Evolutionary conservation across 2,329 filamentous ascomycete species (phyloP).

Genomic region (Fusarium udum): DNA sequence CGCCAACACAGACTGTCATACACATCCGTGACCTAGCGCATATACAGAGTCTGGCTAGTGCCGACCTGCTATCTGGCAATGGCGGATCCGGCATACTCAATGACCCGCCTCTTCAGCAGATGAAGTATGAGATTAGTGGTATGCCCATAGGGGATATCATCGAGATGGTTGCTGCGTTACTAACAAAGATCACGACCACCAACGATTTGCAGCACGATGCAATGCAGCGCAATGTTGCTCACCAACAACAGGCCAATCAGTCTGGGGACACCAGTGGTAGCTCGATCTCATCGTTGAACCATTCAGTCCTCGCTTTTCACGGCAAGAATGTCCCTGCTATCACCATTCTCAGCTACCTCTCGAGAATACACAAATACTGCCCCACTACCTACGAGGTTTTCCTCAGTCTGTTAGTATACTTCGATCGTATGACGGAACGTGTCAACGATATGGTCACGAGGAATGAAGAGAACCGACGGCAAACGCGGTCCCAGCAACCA

Average conservation of each 20-base stretch:
- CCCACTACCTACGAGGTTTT: constrained; percentile 99
- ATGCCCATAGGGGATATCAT: constrained; percentile 99
- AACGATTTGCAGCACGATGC: constrained; percentile 96
- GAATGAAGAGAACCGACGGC: constrained; percentile 63
- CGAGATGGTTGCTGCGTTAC: constrained; percentile 95
- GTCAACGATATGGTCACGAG: constrained; percentile 85
- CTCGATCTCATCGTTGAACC: constrained; percentile 68
- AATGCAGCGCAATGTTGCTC: constrained; percentile 75
- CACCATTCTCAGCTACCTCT: constrained; percentile 94
- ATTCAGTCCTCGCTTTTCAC: constrained; percentile 89
- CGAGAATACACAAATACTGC: constrained; percentile 97
- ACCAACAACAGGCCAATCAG: constrained; percentile 64
- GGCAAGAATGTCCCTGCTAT: constrained; percentile 98
- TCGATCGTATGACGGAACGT: constrained; percentile 97
- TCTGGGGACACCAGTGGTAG: constrained; percentile 57
- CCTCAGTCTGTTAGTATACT: constrained; percentile 92
- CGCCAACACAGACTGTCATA: constrained; percentile 64
- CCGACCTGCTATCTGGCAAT: constrained; percentile 71
- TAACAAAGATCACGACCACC: constrained; percentile 97
- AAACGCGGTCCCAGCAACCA: constrained; percentile 20
- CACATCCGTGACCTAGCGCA: constrained; percentile 90
- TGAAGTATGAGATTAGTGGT: constrained; percentile 91
- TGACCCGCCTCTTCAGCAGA: constrained; percentile 62
- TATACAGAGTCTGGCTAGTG: constrained; percentile 85
- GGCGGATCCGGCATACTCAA: constrained; percentile 58